A percentile compares a stretch with the other conserved stretches of the same genome.
These are phyloP conservation scores for Tuber calosporum DNA, from an alignment of 495 filamentous ascomycete species.

Conservation along the genomic window DNA sequence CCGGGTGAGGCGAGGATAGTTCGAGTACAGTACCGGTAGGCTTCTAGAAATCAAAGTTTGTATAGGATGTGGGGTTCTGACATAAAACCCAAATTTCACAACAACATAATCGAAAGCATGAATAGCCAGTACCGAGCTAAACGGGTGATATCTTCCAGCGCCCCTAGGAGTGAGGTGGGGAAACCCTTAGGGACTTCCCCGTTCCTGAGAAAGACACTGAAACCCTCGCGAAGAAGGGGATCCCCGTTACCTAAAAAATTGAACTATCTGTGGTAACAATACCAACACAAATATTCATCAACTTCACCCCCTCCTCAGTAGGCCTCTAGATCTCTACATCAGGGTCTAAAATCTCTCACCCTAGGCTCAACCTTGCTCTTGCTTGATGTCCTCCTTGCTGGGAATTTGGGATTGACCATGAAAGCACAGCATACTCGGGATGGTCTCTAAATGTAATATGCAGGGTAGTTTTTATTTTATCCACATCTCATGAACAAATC, in stretches of 20 bases:
- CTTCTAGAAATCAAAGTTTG: not conserved
- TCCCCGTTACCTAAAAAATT: not conserved
- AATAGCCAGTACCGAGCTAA: not conserved
- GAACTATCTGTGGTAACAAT: not conserved
- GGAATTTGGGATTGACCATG: not conserved
- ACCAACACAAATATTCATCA: not conserved
- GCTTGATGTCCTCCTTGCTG: not conserved
- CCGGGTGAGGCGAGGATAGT: not conserved
- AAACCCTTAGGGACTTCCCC: not conserved
- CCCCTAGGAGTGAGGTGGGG: not conserved
- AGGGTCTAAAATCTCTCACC: not conserved
- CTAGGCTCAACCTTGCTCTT: not conserved
- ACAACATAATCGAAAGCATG: no score
- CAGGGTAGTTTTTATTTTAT: no score
- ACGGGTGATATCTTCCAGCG: not conserved
- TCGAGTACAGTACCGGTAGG: not conserved
- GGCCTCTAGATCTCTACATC: not conserved
- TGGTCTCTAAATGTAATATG: not conserved
- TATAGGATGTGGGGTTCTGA: not conserved
- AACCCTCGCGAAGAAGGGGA: not conserved
- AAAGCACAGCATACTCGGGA: not conserved
- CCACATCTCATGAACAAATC: no score
- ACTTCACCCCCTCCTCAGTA: not conserved
- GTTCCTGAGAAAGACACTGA: not conserved
- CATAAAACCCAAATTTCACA: no score